These are phyloP conservation scores for Naganishia friedmannii DNA, from an alignment of 768 basidiomycete species.

Conservation along the genomic window DNA sequence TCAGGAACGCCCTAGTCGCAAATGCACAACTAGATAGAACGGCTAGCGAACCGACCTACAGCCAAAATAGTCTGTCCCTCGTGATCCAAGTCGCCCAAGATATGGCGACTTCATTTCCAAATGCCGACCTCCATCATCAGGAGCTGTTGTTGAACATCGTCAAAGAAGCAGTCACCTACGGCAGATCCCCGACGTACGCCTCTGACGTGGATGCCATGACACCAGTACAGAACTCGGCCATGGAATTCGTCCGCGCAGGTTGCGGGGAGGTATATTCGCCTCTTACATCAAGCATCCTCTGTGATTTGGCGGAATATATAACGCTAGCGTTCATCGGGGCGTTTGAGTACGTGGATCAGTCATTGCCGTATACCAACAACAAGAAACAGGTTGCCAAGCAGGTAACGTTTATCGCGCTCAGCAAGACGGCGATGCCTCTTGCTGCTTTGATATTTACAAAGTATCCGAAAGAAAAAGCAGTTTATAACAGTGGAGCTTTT, in stretches of 20 bases:
- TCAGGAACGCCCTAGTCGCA: constrained; percentile 70
- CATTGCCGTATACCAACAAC: constrained; percentile 41
- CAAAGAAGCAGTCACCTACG: constrained; percentile 63
- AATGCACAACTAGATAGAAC: constrained; percentile 13
- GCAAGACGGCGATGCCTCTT: constrained; percentile 81
- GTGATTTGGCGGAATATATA: constrained; percentile 78
- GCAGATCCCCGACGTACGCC: constrained; percentile 77
- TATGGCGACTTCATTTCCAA: constrained; percentile 32
- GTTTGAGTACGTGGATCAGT: constrained; percentile 24
- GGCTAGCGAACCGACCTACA: background rate
- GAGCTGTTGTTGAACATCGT: constrained; percentile 69
- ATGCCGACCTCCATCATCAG: constrained; percentile 56
- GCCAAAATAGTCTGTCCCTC: background rate
- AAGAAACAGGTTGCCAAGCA: constrained; percentile 60
- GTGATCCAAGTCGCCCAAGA: constrained; percentile 55
- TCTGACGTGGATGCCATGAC: constrained; percentile 75
- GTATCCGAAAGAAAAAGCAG: constrained; percentile 55
- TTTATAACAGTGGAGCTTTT: constrained; percentile 78
- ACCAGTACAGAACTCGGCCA: constrained; percentile 63
- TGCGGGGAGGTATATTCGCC: background rate
- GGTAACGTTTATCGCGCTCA: constrained; percentile 83
- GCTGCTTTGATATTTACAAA: constrained; percentile 72
- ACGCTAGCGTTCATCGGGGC: constrained; percentile 78
- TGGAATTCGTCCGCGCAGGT: constrained; percentile 57
- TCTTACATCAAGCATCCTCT: constrained; percentile 56